phyloP scores from a whole-genome alignment of 345 rosid species.

The Rhodamnia rubescens region DNA sequence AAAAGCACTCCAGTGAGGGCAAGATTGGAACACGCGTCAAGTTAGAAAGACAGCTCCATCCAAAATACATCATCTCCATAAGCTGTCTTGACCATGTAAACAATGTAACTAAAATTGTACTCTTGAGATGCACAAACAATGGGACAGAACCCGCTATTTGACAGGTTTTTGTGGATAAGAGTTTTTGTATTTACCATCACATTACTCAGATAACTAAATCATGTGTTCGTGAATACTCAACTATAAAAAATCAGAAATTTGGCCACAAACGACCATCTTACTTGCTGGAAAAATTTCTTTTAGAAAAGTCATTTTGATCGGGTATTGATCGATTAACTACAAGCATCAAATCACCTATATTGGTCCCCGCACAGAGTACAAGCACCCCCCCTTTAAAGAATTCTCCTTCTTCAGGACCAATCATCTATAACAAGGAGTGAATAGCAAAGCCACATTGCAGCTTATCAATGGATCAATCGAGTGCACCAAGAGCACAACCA shows the following conservation, averaged over 20 bases:
- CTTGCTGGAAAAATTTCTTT: background rate
- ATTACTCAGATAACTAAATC: background rate
- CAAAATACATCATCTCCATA: background rate
- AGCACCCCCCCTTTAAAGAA: background rate
- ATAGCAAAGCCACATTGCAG: background rate
- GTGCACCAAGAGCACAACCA: background rate
- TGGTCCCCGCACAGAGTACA: background rate
- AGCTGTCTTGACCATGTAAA: background rate
- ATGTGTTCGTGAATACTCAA: background rate
- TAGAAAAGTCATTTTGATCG: background rate
- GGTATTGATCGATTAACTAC: background rate
- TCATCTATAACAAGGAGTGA: background rate
- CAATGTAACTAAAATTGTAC: background rate
- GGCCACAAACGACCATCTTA: background rate
- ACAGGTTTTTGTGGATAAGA: background rate
- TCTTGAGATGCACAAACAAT: background rate
- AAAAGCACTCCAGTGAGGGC: background rate
- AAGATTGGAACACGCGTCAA: background rate
- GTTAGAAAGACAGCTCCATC: background rate
- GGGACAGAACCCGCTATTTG: background rate
- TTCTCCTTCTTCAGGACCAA: background rate
- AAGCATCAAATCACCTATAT: background rate
- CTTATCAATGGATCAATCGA: background rate
- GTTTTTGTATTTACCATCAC: background rate
- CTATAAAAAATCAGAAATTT: background rate